Evolutionary conservation across 768 basidiomycete species (phyloP), one percentile per base, ranked within the genome.

Genomic region (Hygrocybe punicea): DNA sequence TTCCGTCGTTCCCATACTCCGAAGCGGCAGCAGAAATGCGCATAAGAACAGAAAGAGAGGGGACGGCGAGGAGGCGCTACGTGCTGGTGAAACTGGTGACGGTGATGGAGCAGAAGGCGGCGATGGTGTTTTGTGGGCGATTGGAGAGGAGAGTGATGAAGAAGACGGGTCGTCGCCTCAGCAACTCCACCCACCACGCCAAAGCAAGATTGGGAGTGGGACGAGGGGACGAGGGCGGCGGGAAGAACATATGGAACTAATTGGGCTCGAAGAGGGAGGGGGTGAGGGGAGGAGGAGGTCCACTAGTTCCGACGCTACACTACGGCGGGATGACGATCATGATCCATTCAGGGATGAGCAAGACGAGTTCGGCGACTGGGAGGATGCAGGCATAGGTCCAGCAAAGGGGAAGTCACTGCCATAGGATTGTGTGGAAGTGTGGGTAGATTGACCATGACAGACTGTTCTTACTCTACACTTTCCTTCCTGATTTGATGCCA

Each of bases 71-170:
- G 64, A 63, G 58, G 65, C 63, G 37, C 69, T 65, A 8, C 67
- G 69, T 19, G 67, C 67, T 33, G 65, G 67, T 23, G 75, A 72
- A 29, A 71, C 62, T 16, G 78, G 77, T 9, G 81, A 79, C 4
- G 78, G 77, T 9, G 81, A 79, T 5, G 78, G 76, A 40, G 78
- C 73, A 1, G 78, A 76, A 57, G 73, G 74, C 24, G 47, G 58
- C 11, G 44, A 46, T 36, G 74, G 80, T 6, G 78, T 75, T 16
- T 63, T 86, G 39, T 93, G 91, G 90, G 79, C 85, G 46, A 77
- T 93, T 2, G 88, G 91, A 2, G 83, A 88, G 24, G 82, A 75
- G 21, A 87, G 85, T 55, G 89, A 89, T 50, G 84, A 84, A 4
- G 87, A 89, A 19, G 82, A 80, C 9, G 76, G 73, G 21, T 62